phyloP scores from a whole-genome alignment of 768 basidiomycete species.

The Cyclocybe cylindracea region DNA sequence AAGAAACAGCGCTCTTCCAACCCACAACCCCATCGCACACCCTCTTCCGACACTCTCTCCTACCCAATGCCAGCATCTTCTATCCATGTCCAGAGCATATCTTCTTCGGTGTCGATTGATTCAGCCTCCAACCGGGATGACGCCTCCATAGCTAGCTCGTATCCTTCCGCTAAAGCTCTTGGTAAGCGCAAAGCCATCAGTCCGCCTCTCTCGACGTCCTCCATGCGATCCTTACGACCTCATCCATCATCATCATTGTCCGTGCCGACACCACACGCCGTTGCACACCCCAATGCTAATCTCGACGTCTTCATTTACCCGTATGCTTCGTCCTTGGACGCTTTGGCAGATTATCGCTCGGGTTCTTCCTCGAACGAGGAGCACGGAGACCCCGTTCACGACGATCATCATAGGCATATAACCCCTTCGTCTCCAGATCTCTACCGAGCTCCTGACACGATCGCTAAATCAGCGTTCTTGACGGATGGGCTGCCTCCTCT shows the following conservation, averaged over 20 bases:
- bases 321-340: background rate
- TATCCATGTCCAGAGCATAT: too few species aligned
- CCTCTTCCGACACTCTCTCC: background rate
- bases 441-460: too few species aligned
- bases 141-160: background rate
- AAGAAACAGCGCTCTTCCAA: background rate
- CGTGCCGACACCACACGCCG: background rate
- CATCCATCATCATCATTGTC: background rate
- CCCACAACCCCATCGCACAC: background rate
- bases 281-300: background rate
- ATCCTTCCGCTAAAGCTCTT: constrained; percentile 32
- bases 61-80: too few species aligned
- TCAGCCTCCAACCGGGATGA: background rate
- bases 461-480: too few species aligned
- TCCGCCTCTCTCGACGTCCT: background rate
- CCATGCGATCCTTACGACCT: background rate
- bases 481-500: too few species aligned
- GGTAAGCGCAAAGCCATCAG: constrained; percentile 30
- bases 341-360: background rate
- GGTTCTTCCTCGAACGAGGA: too few species aligned
- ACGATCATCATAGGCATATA: too few species aligned
- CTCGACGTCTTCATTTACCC: too few species aligned
- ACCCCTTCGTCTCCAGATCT: too few species aligned
- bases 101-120: background rate
- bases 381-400: too few species aligned